These are phyloP conservation scores for Sporothrix luriei DNA, from an alignment of 2,329 filamentous ascomycete species.

Conservation along the genomic window DNA sequence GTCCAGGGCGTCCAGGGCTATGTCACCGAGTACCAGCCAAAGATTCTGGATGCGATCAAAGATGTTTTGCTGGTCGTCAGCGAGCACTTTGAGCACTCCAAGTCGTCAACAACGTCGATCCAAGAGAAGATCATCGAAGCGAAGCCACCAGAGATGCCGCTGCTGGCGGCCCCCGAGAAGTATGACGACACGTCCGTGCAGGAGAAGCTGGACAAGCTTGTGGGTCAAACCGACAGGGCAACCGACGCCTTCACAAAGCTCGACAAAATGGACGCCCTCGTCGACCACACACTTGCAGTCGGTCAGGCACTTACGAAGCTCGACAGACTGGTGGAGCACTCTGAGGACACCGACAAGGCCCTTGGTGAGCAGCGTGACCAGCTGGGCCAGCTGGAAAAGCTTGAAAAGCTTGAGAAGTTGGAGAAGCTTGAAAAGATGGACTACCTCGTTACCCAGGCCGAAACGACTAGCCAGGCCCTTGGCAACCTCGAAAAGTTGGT, in stretches of 20 bases:
- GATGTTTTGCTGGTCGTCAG: slow-evolving; percentile 82
- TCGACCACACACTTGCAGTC: slow-evolving; percentile 32
- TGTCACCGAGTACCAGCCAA: slow-evolving; percentile 80
- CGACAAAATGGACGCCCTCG: slow-evolving; percentile 79
- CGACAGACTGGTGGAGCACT: slow-evolving; percentile 35
- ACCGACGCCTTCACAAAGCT: slow-evolving; percentile 73
- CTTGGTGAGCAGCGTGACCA: slow-evolving; percentile 20
- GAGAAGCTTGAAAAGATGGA: slow-evolving; percentile 39
- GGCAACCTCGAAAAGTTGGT: slow-evolving; percentile 41
- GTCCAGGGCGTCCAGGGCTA: slow-evolving; percentile 78
- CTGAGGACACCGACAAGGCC: slow-evolving; percentile 31
- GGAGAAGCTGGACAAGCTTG: slow-evolving; percentile 60
- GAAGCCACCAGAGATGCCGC: slow-evolving; percentile 60
- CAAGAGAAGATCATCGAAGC: slow-evolving; percentile 64
- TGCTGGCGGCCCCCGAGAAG: slow-evolving; percentile 61
- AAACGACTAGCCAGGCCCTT: slow-evolving; percentile 70
- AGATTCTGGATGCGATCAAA: slow-evolving; percentile 82
- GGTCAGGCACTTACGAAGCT: slow-evolving; percentile 31
- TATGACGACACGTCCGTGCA: slow-evolving; percentile 66
- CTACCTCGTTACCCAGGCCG: slow-evolving; percentile 62
- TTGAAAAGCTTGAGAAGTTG: slow-evolving; percentile 30
- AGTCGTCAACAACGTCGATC: slow-evolving; percentile 61
- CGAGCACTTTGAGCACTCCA: slow-evolving; percentile 86
- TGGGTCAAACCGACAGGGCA: slow-evolving; percentile 66
- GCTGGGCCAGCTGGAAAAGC: slow-evolving; percentile 30